Evolutionary conservation across 2,329 filamentous ascomycete genomes (phyloP).

Genomic region (Drechslerella stenobrocha): DNA sequence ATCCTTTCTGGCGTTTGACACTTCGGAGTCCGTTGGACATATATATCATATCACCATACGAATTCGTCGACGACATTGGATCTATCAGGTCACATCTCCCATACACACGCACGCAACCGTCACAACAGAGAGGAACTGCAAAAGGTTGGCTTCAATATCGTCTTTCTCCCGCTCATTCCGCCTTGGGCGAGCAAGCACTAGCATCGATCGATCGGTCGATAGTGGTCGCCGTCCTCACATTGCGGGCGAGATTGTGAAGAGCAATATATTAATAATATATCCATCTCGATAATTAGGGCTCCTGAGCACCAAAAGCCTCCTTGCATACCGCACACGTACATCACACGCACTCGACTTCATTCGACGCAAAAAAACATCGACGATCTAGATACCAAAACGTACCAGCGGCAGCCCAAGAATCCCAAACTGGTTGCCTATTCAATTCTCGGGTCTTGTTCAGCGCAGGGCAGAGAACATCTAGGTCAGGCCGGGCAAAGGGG

Average conservation of each 20-base stretch:
- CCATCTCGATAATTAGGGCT: slow-evolving; percentile 36
- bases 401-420: slow-evolving; percentile 43
- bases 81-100: not conserved
- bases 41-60: no score
- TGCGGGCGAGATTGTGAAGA: slow-evolving; percentile 10
- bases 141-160: slow-evolving; percentile 32
- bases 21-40: no score
- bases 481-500: slow-evolving; percentile 26
- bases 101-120: slow-evolving; percentile 15
- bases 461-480: slow-evolving; percentile 14
- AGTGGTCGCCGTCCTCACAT: slow-evolving; percentile 37
- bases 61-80: slow-evolving; percentile 40
- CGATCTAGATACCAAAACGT: slow-evolving; percentile 40
- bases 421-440: slow-evolving; percentile 42
- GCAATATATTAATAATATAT: slow-evolving; percentile 32
- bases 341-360: slow-evolving; percentile 10
- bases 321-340: slow-evolving; percentile 43
- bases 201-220: slow-evolving; percentile 14
- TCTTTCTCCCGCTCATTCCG: slow-evolving; percentile 21
- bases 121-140: slow-evolving; percentile 12
- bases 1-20: slow-evolving; percentile 36
- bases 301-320: slow-evolving; percentile 19
- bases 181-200: slow-evolving; percentile 8
- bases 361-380: slow-evolving; percentile 19
- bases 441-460: slow-evolving; percentile 33